These are phyloP conservation scores for Apodospora peruviana DNA, from an alignment of 495 filamentous ascomycete species.

Conservation along the genomic window DNA sequence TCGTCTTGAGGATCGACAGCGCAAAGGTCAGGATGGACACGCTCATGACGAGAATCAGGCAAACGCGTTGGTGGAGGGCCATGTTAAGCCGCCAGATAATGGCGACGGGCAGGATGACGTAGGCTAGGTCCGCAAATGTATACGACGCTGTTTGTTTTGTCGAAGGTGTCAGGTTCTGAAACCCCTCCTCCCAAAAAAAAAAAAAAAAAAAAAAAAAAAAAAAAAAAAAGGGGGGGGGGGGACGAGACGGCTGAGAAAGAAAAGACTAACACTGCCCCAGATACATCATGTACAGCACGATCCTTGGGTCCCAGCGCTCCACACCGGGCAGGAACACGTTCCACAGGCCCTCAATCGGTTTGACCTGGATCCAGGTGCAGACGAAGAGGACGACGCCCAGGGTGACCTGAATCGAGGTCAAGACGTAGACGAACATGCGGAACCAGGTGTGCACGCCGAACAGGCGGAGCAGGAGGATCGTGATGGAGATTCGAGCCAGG, in stretches of 20 bases:
- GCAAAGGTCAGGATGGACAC: conserved; percentile 2
- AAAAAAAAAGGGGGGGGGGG: too few relatives aligned
- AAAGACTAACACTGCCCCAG: too few relatives aligned
- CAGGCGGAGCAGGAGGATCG: conserved; percentile 11
- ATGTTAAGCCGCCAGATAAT: conserved; percentile 19
- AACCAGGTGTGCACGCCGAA: conserved; percentile 12
- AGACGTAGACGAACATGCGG: conserved; percentile 11
- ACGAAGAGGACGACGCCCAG: neutral
- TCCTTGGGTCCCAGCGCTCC: neutral
- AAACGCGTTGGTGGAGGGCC: conserved; percentile 6
- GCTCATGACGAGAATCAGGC: neutral
- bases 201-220: too few relatives aligned
- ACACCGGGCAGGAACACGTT: neutral
- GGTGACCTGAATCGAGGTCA: neutral
- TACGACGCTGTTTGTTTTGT: too few relatives aligned
- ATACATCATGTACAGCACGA: neutral
- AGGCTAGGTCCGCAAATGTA: conserved; percentile 12
- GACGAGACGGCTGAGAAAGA: too few relatives aligned
- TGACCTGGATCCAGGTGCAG: neutral
- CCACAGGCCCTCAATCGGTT: conserved; percentile 1
- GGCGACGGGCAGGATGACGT: conserved; percentile 10
- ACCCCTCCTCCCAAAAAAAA: too few relatives aligned
- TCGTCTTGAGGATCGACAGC: neutral
- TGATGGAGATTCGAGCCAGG: conserved; percentile 12
- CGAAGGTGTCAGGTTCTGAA: too few relatives aligned